These are phyloP conservation scores for Schizopora paradoxa DNA, from an alignment of 1,284 basidiomycete species.

Conservation along the genomic window DNA sequence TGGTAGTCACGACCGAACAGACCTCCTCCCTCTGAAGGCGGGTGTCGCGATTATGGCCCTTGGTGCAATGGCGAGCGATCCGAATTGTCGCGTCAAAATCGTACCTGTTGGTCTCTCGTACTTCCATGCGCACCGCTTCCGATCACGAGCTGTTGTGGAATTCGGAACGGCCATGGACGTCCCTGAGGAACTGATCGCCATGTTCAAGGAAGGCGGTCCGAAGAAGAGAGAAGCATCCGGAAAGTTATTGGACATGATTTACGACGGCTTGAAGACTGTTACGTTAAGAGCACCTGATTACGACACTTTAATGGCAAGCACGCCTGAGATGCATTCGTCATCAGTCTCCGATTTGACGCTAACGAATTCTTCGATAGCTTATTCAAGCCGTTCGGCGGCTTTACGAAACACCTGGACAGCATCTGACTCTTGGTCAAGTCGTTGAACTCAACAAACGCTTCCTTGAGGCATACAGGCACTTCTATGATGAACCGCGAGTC, in stretches of 20 bases:
- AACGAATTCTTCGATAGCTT: constrained; percentile 44
- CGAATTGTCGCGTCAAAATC: constrained; percentile 83
- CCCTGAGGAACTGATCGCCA: constrained; percentile 77
- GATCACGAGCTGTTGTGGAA: constrained; percentile 93
- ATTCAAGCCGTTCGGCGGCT: constrained; percentile 94
- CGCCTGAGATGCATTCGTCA: constrained; percentile 4
- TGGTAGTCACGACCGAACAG: constrained; percentile 94
- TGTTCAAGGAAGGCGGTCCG: constrained; percentile 87
- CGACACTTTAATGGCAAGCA: constrained; percentile 90
- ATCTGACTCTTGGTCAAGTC: constrained; percentile 92
- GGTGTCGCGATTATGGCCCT: constrained; percentile 98
- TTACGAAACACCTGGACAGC: constrained; percentile 93
- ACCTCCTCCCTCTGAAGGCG: constrained; percentile 91
- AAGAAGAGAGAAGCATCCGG: constrained; percentile 90
- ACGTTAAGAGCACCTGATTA: constrained; percentile 96
- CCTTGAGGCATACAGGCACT: constrained; percentile 89
- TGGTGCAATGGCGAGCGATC: constrained; percentile 90
- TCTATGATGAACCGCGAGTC: constrained; percentile 91
- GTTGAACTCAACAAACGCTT: constrained; percentile 96
- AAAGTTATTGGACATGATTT: constrained; percentile 88
- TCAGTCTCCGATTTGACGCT: constrained; percentile 4
- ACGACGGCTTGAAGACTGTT: constrained; percentile 95
- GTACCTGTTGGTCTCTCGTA: constrained; percentile 94
- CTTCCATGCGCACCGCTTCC: constrained; percentile 93
- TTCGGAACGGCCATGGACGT: constrained; percentile 93